Base-by-base conservation (phyloP, 805 yeast genomes). In the Candida nanaspora region DNA sequence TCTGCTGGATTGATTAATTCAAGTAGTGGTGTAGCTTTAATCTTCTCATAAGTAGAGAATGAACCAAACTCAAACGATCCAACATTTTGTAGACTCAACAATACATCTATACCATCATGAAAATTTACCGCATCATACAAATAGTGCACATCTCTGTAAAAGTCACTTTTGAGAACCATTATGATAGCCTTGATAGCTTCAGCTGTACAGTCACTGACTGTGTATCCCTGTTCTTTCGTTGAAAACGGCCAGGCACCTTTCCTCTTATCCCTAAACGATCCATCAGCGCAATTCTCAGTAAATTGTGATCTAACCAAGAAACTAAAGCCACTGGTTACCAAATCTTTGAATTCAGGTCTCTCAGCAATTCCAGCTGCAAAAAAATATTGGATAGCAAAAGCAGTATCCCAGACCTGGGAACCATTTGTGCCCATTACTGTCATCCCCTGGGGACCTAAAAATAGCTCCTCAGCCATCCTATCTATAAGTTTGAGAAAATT, bases 401-500 rank as follows among this genome's bases (percentile, higher is more conserved):
- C 89, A 22, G 82, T 80, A 61, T 93, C 99, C 98, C 99, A 93
- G 1, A 83, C 89, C 62, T 93, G 99, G 0, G 86, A 86, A 20
- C 99, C 99, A 60, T 93, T 93, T 0, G 99, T 93, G 2, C 99
- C 99, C 86, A 84, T 86, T 42, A 86, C 83, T 2, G 91, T 76
- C 79, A 93, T 72, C 4, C 99, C 99, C 56, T 83, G 84, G 0
- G 88, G 84, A 0, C 96, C 94, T 64, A 83, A 82, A 61, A 85
- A 88, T 39, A 87, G 52, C 29, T 78, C 80, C 51, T 93, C 97
- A 30, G 78, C 72, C 66, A 86, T 77, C 43, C 93, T 68, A 15
- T 65, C 69, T 35, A 73, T 57, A 25, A 81, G 70, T 19, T 68
- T 64, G 39, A 69, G 52, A 61, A 86, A 89, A 10, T 71, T 72